These are phyloP conservation scores for Suhomyces ambrosiae DNA, from an alignment of 1,139 yeast genomes.

Conservation along the genomic window DNA sequence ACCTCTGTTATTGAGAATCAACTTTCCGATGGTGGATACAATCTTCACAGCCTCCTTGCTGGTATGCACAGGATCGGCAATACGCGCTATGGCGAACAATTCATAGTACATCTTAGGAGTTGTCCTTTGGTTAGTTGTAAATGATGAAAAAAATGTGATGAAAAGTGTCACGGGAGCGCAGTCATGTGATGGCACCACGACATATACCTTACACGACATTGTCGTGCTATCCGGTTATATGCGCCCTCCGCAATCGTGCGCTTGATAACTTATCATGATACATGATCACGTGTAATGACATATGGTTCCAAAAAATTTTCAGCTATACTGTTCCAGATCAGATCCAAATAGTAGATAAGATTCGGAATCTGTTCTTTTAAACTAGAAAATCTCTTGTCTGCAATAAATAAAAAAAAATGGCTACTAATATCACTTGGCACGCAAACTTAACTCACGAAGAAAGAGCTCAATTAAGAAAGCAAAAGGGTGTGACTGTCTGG, in stretches of 20 bases:
- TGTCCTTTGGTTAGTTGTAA: not conserved
- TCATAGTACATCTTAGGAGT: conserved; percentile 78
- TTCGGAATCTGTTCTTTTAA: not conserved
- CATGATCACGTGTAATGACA: conserved; percentile 20
- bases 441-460: conserved; percentile 82
- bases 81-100: conserved; percentile 85
- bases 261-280: conserved; percentile 9
- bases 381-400: too few relatives aligned
- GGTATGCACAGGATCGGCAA: conserved; percentile 55
- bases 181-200: conserved; percentile 3
- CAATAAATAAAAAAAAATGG: conserved; percentile 69
- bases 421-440: conserved; percentile 96
- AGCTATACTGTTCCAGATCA: not conserved
- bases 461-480: conserved; percentile 70
- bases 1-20: conserved; percentile 87
- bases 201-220: not conserved
- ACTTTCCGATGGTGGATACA: conserved; percentile 79
- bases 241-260: not conserved
- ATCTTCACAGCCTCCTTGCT: conserved; percentile 69
- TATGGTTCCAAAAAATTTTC: conserved; percentile 6
- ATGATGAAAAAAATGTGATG: conserved; percentile 6
- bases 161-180: conserved; percentile 3
- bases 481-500: conserved; percentile 91
- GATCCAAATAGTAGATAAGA: not conserved
- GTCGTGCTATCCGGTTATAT: not conserved